Base-by-base conservation (phyloP, 768 basidiomycete genomes). In the Nevesoporus exiguus region DNA sequence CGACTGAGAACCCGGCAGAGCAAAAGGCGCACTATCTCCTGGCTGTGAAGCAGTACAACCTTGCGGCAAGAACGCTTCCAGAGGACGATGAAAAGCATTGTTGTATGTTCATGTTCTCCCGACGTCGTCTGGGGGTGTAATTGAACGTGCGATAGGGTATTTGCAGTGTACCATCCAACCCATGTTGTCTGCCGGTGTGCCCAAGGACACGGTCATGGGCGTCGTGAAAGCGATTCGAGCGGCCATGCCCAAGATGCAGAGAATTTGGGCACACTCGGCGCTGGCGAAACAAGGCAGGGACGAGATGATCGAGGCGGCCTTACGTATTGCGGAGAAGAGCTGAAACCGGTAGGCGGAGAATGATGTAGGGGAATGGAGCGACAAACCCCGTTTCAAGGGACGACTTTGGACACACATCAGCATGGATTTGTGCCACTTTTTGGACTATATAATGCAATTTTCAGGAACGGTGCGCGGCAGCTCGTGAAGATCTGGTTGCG, bases 221-320 rank as follows among this genome's bases (percentile, higher is more conserved):
- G 10, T 43, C 6, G 22, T 29, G 10, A 9, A 19, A 6, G 2
- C 7, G 14, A 39, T 40, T 29, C 24, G 30, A 27, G 24, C 5
- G 9, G 15, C 29, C 8, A 50, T 50, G 22, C 44, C 33, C 44
- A 39, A 45, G 40, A 60, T 50, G 58, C 30, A 47, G 29, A 13
- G 21, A 2, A 43, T 55, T 27, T 50, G 30, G 51, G 44, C 17
- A 3, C 17, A 30, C 17, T 59, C 40, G 17, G 44, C 40, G 25
- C 30, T 49, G 43, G 51, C 19, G 37, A 55, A 48, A 29, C 50
- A 59, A 24, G 47, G n/a, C 0, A 53, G 37, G 37, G 44, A 47
- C 17, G 10, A 17, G 31, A 31, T 37, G 30, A 27, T 44, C 6
- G 33, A 33, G 15, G 4, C 0, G 47, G 21, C 15, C 17, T 11